Evolutionary conservation across 768 basidiomycete species (phyloP).

Genomic region (Cystobasidium tubakii): DNA sequence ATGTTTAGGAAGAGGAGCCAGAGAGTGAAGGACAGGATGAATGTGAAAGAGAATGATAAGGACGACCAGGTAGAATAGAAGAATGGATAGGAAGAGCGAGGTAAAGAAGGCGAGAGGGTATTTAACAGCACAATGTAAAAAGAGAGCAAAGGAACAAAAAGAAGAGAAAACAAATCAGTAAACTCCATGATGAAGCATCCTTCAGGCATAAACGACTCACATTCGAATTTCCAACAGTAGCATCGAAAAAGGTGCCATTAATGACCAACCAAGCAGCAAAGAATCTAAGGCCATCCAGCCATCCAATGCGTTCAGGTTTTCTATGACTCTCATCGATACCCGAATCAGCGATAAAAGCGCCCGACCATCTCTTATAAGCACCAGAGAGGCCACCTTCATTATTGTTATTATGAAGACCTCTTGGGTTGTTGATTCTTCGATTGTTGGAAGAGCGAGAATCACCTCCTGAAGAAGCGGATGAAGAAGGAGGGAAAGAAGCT

Average conservation of each 20-base stretch:
- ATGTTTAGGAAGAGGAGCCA: not conserved
- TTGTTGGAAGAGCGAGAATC: constrained; percentile 7
- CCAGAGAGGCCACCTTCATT: constrained; percentile 39
- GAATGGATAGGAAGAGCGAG: too few relatives aligned
- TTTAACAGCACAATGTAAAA: too few relatives aligned
- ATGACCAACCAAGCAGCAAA: constrained; percentile 42
- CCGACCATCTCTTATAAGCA: constrained; percentile 41
- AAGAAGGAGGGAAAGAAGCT: constrained; percentile 32
- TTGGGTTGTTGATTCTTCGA: not conserved
- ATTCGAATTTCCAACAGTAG: constrained; percentile 36
- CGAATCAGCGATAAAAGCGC: constrained; percentile 40
- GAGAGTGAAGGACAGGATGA: too few relatives aligned
- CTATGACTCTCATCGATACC: constrained; percentile 44
- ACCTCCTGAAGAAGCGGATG: constrained; percentile 5
- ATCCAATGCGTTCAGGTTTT: constrained; percentile 45
- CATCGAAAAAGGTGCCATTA: constrained; percentile 47
- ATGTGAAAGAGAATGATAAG: too few relatives aligned
- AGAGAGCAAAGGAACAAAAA: too few relatives aligned
- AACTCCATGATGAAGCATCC: too few relatives aligned
- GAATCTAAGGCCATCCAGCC: constrained; percentile 44
- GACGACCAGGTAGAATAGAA: too few relatives aligned
- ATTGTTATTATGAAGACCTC: constrained; percentile 3
- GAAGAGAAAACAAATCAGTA: not conserved
- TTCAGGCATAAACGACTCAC: constrained; percentile 32
- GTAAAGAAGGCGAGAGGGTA: too few relatives aligned